Conservation (phyloP, 345 rosid genomes). For the Sonneratia alba region DNA sequence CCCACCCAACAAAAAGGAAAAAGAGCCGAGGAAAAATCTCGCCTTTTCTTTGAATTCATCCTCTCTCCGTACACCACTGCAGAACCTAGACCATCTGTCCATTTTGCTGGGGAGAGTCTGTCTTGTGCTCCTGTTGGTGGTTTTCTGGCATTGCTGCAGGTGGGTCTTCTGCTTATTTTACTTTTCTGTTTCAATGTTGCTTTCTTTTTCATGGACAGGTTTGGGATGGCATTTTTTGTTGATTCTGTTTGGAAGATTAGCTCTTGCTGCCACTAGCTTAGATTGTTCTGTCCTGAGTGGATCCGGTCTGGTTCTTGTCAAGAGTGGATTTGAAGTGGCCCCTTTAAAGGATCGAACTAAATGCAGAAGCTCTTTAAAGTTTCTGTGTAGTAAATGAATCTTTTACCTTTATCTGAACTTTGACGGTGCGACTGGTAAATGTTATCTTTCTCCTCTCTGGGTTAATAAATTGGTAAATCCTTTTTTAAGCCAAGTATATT, state of each 20-base stretch:
- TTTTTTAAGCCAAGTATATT: not conserved
- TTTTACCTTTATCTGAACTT: not conserved
- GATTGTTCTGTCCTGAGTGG: not conserved
- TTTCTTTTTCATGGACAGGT: not conserved
- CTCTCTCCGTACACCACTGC: not conserved
- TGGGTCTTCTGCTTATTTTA: constrained; percentile 2
- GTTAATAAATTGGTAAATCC: not conserved
- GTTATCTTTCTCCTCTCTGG: not conserved
- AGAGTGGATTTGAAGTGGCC: not conserved
- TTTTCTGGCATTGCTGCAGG: constrained; percentile 7
- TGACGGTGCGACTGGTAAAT: not conserved
- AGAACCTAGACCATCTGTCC: not conserved
- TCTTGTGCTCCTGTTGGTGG: not conserved
- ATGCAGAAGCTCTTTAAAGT: not conserved
- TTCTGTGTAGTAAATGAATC: not conserved
- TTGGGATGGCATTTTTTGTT: not conserved
- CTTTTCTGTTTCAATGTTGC: not conserved
- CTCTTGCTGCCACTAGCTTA: not conserved
- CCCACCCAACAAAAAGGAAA: constrained; percentile 3
- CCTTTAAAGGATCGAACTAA: not conserved
- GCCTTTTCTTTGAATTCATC: constrained; percentile 5
- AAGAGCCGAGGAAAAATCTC: constrained; percentile 3
- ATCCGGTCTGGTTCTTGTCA: not conserved
- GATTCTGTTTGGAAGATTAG: not conserved
- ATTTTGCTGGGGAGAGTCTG: not conserved